A percentile compares a stretch with the other conserved stretches of the same genome.
Conservation (phyloP, 2,329 filamentous ascomycete species). For the Cryphonectria carpinicola region DNA sequence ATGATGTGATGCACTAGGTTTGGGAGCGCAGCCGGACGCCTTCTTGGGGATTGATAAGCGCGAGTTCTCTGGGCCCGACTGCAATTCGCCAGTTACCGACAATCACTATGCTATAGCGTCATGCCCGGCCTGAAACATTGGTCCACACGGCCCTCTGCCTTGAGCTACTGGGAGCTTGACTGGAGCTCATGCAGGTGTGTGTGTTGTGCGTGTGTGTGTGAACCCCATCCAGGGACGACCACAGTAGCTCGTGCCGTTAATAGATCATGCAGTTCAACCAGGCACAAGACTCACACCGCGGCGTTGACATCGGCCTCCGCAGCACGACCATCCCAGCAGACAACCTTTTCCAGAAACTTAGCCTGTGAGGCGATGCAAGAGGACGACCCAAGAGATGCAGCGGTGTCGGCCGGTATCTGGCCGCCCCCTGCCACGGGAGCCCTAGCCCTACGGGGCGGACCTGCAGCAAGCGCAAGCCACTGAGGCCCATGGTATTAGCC, state of each 20-base stretch:
- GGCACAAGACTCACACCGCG: constrained; percentile 1
- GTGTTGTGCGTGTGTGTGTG: no score
- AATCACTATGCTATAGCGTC: constrained; percentile 4
- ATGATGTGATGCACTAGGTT: constrained; percentile 11
- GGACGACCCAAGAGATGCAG: constrained; percentile 8
- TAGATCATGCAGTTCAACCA: constrained; percentile 15
- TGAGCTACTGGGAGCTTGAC: not conserved
- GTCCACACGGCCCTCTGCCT: constrained; percentile 1
- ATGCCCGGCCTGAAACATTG: constrained; percentile 13
- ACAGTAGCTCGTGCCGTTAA: constrained; percentile 5
- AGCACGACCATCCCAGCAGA: not conserved
- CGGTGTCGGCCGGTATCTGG: constrained; percentile 19
- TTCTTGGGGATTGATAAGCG: constrained; percentile 15
- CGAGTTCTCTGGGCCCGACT: not conserved
- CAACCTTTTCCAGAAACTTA: constrained; percentile 13
- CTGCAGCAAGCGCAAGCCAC: constrained; percentile 18
- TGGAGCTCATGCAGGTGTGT: not conserved
- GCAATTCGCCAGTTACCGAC: constrained; percentile 27
- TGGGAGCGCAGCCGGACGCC: constrained; percentile 17
- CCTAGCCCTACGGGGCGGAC: constrained; percentile 22
- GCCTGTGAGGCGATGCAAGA: constrained; percentile 16
- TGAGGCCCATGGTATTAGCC: constrained; percentile 24
- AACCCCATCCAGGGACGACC: not conserved
- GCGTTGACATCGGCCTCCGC: not conserved
- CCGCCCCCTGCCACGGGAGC: not conserved